These are phyloP conservation scores for Trichomonas vaginalis DNA, from an alignment of 208 protist species.

Conservation along the genomic window DNA sequence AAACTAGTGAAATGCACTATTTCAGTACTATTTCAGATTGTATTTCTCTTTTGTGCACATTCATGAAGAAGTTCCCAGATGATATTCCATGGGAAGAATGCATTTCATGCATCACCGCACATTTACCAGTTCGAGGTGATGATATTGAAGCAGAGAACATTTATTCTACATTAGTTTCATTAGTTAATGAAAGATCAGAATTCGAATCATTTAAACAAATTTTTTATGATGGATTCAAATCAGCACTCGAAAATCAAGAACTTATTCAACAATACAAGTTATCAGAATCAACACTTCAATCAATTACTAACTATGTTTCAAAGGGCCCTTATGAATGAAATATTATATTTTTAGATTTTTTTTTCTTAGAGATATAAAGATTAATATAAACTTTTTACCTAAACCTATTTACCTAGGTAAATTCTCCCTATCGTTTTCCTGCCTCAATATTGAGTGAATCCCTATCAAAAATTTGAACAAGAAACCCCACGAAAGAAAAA, in stretches of 20 bases:
- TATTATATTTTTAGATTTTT: background rate
- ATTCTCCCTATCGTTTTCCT: too few relatives aligned
- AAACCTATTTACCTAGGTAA: too few relatives aligned
- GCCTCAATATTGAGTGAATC: too few relatives aligned
- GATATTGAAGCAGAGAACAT: slow-evolving; percentile 7
- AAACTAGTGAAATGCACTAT: background rate
- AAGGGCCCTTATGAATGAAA: background rate
- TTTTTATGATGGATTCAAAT: background rate
- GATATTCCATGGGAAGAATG: background rate
- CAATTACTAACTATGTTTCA: background rate
- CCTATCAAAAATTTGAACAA: too few relatives aligned
- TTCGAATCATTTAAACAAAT: background rate
- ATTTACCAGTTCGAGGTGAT: background rate
- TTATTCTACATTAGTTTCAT: background rate
- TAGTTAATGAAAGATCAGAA: background rate
- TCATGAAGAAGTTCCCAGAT: background rate
- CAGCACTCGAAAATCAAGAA: background rate
- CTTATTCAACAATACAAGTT: background rate
- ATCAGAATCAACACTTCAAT: background rate
- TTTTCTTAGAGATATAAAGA: too few relatives aligned
- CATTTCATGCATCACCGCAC: background rate
- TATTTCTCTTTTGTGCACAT: background rate
- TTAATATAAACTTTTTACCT: too few relatives aligned
- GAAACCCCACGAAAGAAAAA: too few relatives aligned
- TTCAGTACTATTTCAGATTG: background rate